Evolutionary conservation across 176 grass and related monocot species (phyloP).

Genomic region (Carex kokanica): DNA sequence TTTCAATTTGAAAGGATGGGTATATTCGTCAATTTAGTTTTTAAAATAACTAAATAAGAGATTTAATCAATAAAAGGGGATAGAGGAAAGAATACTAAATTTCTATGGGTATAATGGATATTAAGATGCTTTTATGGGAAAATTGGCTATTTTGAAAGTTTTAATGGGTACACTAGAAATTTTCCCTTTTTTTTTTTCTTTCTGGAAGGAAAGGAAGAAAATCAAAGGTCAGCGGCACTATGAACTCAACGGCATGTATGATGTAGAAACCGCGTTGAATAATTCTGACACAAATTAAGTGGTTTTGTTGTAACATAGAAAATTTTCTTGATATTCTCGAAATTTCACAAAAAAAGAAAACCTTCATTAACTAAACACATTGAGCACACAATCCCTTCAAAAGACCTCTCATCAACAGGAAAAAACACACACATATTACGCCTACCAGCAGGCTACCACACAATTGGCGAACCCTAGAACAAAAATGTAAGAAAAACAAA

Average conservation of each 20-base stretch:
- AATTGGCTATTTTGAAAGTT: too few species aligned
- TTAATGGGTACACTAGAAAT: too few species aligned
- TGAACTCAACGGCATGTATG: background rate
- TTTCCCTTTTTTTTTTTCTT: background rate
- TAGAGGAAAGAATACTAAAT: too few species aligned
- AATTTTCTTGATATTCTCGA: background rate
- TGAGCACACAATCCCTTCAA: background rate
- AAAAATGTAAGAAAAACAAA: background rate
- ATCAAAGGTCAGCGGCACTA: background rate
- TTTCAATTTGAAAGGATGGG: too few species aligned
- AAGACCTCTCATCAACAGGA: background rate
- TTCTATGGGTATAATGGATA: too few species aligned
- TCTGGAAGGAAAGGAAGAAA: background rate
- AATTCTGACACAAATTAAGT: background rate
- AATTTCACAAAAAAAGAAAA: background rate
- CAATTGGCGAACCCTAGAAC: background rate
- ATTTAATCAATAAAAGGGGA: too few species aligned
- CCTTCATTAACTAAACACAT: background rate
- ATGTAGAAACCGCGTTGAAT: background rate
- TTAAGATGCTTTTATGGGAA: too few species aligned
- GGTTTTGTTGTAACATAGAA: background rate
- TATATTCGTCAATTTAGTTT: too few species aligned
- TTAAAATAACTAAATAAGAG: too few species aligned
- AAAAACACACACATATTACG: background rate
- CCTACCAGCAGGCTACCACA: background rate